These are phyloP conservation scores for Beta vulgaris DNA, from an alignment of 148 eudicot genomes.

Conservation along the genomic window DNA sequence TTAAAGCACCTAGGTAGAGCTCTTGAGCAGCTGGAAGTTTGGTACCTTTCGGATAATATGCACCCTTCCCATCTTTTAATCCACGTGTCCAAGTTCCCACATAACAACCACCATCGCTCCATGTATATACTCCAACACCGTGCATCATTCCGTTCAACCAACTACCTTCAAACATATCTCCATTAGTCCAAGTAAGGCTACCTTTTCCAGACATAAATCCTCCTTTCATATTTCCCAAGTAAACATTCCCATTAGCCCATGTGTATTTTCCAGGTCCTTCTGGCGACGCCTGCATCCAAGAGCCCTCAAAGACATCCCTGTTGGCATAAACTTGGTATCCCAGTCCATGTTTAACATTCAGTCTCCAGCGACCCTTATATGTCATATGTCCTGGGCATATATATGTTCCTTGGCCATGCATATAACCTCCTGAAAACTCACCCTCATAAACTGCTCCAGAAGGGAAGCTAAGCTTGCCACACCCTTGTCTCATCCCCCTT, in stretches of 20 bases:
- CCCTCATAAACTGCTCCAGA: constrained; percentile 88
- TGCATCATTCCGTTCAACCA: constrained; percentile 90
- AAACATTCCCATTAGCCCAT: constrained; percentile 79
- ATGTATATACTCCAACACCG: constrained; percentile 88
- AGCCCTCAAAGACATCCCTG: constrained; percentile 86
- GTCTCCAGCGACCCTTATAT: constrained; percentile 82
- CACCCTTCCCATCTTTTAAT: constrained; percentile 91
- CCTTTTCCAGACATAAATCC: constrained; percentile 94
- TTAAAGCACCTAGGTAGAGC: constrained; percentile 67
- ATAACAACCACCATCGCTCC: constrained; percentile 88
- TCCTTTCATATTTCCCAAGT: constrained; percentile 87
- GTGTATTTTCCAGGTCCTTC: constrained; percentile 96
- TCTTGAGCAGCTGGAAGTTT: constrained; percentile 62
- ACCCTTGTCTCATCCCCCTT: constrained; percentile 85
- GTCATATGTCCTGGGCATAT: constrained; percentile 49
- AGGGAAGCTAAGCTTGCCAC: constrained; percentile 72
- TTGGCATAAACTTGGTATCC: constrained; percentile 77
- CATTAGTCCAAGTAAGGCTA: constrained; percentile 80
- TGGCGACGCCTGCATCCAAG: constrained; percentile 87
- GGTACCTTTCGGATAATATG: constrained; percentile 74
- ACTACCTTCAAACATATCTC: constrained; percentile 88
- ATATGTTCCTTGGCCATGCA: constrained; percentile 77
- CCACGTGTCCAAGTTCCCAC: constrained; percentile 98
- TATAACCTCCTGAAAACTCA: constrained; percentile 91
- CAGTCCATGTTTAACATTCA: constrained; percentile 88